Conservation (phyloP, 495 filamentous ascomycete species). For the Parathielavia hyrcaniae region DNA sequence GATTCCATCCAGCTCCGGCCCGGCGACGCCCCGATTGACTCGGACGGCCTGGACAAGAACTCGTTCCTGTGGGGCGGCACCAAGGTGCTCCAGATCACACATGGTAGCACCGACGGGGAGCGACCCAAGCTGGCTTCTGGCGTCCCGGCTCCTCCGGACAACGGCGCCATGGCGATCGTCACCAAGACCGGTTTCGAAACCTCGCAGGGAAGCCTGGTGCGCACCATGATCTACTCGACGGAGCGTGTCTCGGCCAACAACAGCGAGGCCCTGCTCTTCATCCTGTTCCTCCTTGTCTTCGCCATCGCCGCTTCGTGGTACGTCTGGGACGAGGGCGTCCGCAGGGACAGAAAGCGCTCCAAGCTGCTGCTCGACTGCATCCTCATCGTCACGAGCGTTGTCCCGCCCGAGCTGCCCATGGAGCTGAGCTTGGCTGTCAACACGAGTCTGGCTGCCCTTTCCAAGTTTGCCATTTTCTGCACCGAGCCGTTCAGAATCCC, state of each 20-base stretch:
- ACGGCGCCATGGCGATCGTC: constrained; percentile 87
- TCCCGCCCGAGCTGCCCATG: constrained; percentile 97
- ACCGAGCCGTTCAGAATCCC: constrained; percentile 99
- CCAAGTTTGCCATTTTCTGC: constrained; percentile 94
- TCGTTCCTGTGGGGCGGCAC: constrained; percentile 94
- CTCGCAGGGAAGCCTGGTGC: constrained; percentile 92
- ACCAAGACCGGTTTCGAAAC: constrained; percentile 99
- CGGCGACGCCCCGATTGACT: constrained; percentile 73
- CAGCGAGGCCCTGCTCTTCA: constrained; percentile 87
- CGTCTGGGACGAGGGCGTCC: constrained; percentile 94
- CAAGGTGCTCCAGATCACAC: constrained; percentile 92
- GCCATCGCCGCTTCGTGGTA: constrained; percentile 99
- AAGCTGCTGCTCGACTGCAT: constrained; percentile 97
- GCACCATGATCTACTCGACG: constrained; percentile 99
- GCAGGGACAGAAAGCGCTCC: constrained; percentile 86
- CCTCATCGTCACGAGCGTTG: constrained; percentile 93
- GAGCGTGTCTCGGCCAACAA: constrained; percentile 98
- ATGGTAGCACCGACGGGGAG: constrained; percentile 69
- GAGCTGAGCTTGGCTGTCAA: constrained; percentile 96
- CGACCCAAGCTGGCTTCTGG: constrained; percentile 61
- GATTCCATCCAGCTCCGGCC: constrained; percentile 92
- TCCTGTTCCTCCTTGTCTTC: constrained; percentile 92
- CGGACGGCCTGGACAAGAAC: constrained; percentile 92
- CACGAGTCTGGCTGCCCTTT: constrained; percentile 92
- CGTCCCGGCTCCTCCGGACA: constrained; percentile 71